These are phyloP conservation scores for Ocimum tenuiflorum DNA, from an alignment of 257 asterid genomes.

Conservation along the genomic window DNA sequence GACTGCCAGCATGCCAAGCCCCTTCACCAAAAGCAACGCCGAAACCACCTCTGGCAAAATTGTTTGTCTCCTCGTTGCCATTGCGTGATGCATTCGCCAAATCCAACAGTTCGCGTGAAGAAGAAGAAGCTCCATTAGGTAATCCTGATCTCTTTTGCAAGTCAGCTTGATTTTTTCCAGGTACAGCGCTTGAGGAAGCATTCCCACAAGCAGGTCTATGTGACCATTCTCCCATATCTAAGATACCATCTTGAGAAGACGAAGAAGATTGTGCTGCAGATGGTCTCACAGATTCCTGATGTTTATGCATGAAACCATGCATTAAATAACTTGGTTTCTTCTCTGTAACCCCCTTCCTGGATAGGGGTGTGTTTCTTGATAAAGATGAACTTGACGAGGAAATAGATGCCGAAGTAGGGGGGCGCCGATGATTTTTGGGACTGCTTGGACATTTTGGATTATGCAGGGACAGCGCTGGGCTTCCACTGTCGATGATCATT, in stretches of 20 bases:
- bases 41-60: constrained; percentile 22
- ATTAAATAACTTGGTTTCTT: constrained; percentile 29
- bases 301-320: constrained; percentile 23
- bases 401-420: constrained; percentile 18
- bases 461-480: constrained; percentile 22
- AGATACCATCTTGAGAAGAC: constrained; percentile 17
- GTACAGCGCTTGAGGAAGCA: constrained; percentile 18
- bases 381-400: constrained; percentile 28
- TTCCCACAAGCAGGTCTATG: constrained; percentile 23
- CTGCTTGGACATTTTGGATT: constrained; percentile 30
- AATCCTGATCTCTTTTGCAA: constrained; percentile 21
- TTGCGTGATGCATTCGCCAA: constrained; percentile 13
- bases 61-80: constrained; percentile 32
- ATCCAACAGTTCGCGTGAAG: constrained; percentile 16
- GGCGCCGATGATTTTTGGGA: constrained; percentile 23
- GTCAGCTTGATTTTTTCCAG: constrained; percentile 23
- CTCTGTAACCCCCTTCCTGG: constrained; percentile 25
- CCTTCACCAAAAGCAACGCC: constrained; percentile 25
- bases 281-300: constrained; percentile 21
- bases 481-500: constrained; percentile 34
- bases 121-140: constrained; percentile 29
- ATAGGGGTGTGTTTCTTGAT: constrained; percentile 29
- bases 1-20: constrained; percentile 11
- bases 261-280: constrained; percentile 24
- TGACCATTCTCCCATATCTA: constrained; percentile 22